Percentiles rank a stretch among this genome's conserved stretches.
Conservation (phyloP, 257 asterid species). For the Petunia secreta region DNA sequence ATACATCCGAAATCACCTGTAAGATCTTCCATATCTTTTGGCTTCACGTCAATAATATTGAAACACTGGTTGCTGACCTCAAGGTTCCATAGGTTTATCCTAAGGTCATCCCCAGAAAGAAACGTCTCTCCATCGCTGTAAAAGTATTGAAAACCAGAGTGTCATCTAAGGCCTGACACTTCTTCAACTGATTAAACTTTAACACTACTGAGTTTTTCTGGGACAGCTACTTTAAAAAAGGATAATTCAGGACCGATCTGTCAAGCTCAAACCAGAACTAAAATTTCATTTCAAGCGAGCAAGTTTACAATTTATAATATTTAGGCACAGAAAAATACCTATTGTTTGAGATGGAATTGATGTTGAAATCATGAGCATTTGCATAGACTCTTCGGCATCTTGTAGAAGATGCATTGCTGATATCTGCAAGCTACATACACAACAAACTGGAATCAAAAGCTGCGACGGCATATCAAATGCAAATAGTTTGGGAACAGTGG, state of each 20-base stretch:
- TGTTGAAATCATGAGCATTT: slow-evolving; percentile 88
- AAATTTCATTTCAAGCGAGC: neutral
- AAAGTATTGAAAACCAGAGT: neutral
- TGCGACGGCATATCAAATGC: neutral
- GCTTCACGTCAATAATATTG: slow-evolving; percentile 88
- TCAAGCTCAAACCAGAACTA: neutral
- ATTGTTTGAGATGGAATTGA: slow-evolving; percentile 85
- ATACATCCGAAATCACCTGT: slow-evolving; percentile 51
- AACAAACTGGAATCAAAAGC: neutral
- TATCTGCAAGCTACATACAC: slow-evolving; percentile 23
- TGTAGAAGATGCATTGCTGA: slow-evolving; percentile 35
- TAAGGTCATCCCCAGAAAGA: slow-evolving; percentile 87
- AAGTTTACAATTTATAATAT: neutral
- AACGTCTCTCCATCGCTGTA: slow-evolving; percentile 84
- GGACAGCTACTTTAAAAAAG: neutral
- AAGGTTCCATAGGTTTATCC: slow-evolving; percentile 85
- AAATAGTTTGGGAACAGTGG: neutral
- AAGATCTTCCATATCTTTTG: slow-evolving; percentile 86
- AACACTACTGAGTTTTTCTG: neutral
- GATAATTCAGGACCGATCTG: neutral
- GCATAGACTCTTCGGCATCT: slow-evolving; percentile 87
- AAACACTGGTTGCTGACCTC: slow-evolving; percentile 86
- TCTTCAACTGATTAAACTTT: slow-evolving; percentile 12
- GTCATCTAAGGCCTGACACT: neutral
- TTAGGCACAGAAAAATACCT: slow-evolving; percentile 44